These are phyloP conservation scores for Nadsonia starkeyi-henricii DNA, from an alignment of 1,139 yeast species.

Conservation along the genomic window DNA sequence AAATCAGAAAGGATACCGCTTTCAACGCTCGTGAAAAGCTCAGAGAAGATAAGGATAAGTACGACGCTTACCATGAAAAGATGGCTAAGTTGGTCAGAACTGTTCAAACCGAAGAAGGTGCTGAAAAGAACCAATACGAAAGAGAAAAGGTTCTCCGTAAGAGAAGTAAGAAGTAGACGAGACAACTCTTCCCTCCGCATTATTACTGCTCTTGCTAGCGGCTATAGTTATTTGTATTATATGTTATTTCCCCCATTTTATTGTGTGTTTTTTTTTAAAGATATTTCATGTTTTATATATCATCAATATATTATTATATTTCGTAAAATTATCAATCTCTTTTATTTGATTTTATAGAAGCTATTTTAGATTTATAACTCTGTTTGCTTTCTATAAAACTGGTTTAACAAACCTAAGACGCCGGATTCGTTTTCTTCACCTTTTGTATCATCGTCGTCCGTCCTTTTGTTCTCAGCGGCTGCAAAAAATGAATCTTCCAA, in stretches of 20 bases:
- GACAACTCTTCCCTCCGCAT: too few species aligned
- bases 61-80: slow-evolving; percentile 73
- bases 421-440: slow-evolving; percentile 38
- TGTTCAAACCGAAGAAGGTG: slow-evolving; percentile 85
- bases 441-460: slow-evolving; percentile 23
- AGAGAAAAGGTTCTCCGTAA: slow-evolving; percentile 64
- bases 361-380: slow-evolving; percentile 11
- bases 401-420: slow-evolving; percentile 71
- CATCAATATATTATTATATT: neutral
- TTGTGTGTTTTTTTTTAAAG: slow-evolving; percentile 2
- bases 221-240: neutral
- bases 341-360: too few species aligned
- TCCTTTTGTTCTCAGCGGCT: slow-evolving; percentile 14
- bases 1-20: slow-evolving; percentile 75
- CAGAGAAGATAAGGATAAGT: slow-evolving; percentile 57
- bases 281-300: neutral
- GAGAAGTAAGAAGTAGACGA: slow-evolving; percentile 20
- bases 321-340: neutral
- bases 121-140: slow-evolving; percentile 83
- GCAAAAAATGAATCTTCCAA: slow-evolving; percentile 10
- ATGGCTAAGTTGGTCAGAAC: slow-evolving; percentile 79
- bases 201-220: neutral
- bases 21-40: slow-evolving; percentile 82
- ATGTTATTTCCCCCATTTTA: neutral
- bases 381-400: slow-evolving; percentile 53